These are phyloP conservation scores for Cornus suecica DNA, from an alignment of 148 eudicot genomes.

Conservation along the genomic window DNA sequence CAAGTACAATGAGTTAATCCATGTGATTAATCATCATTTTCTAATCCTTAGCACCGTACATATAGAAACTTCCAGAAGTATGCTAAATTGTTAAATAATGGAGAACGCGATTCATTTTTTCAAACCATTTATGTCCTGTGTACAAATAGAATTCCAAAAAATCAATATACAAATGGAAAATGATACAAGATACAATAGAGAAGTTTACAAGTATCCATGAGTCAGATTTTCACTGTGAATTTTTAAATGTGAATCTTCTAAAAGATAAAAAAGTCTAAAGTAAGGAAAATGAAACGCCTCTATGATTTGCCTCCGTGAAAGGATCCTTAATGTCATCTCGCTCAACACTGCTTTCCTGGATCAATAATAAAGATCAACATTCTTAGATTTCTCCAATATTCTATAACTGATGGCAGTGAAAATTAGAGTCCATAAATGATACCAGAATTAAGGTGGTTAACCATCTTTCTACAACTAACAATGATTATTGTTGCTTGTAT, in stretches of 20 bases:
- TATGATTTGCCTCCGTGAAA: conserved; percentile 60
- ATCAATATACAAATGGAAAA: no score
- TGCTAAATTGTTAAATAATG: no score
- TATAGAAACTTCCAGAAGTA: no score
- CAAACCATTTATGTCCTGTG: no score
- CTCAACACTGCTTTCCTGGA: conserved; percentile 89
- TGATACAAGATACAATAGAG: no score
- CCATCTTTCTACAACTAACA: background rate
- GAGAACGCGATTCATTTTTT: no score
- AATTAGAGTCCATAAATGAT: background rate
- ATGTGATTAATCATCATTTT: no score
- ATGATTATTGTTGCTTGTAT: background rate
- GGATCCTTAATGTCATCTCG: conserved; percentile 87
- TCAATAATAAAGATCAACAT: background rate
- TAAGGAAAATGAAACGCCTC: background rate
- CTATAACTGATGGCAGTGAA: background rate
- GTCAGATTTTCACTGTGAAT: no score
- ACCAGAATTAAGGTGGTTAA: background rate
- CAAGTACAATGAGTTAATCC: no score
- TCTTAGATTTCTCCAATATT: background rate
- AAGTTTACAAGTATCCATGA: no score
- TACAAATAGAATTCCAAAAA: no score
- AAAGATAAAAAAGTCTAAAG: background rate
- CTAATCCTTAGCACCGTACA: no score
- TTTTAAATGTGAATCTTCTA: background rate